Evolutionary conservation across 345 rosid species (phyloP).

Genomic region (Eucalyptus tenuipes): DNA sequence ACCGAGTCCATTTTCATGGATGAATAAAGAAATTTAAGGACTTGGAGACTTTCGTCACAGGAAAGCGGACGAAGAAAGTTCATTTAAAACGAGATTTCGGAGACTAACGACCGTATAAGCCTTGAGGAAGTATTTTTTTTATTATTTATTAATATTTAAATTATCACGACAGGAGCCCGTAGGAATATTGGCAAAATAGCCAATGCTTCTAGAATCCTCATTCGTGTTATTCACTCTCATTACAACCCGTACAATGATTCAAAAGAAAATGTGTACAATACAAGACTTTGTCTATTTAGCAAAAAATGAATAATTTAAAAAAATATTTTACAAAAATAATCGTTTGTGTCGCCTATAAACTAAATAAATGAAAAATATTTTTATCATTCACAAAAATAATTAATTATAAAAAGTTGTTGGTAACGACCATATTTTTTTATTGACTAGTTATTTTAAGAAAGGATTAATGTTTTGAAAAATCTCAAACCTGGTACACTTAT

Average conservation of each 20-base stretch:
- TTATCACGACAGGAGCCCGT: not conserved
- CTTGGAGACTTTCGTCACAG: not conserved
- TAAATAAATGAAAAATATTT: not conserved
- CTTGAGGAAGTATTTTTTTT: not conserved
- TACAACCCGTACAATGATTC: not conserved
- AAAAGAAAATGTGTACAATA: not conserved
- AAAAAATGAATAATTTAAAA: not conserved
- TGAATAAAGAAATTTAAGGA: not conserved
- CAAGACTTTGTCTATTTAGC: not conserved
- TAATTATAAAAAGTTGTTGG: not conserved
- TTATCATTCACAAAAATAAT: not conserved
- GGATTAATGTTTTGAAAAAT: accelerated
- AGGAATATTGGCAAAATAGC: not conserved
- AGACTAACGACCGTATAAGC: not conserved
- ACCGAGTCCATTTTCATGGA: not conserved
- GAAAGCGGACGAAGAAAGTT: not conserved
- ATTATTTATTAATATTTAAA: not conserved
- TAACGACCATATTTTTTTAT: not conserved
- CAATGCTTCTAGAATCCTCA: not conserved
- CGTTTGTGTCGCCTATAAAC: no score
- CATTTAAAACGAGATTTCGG: not conserved
- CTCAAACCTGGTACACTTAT: accelerated
- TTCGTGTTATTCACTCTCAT: not conserved
- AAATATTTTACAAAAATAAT: not conserved
- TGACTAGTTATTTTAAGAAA: not conserved